Conservation (phyloP, 257 asterid genomes). For the Rubia yunnanensis region DNA sequence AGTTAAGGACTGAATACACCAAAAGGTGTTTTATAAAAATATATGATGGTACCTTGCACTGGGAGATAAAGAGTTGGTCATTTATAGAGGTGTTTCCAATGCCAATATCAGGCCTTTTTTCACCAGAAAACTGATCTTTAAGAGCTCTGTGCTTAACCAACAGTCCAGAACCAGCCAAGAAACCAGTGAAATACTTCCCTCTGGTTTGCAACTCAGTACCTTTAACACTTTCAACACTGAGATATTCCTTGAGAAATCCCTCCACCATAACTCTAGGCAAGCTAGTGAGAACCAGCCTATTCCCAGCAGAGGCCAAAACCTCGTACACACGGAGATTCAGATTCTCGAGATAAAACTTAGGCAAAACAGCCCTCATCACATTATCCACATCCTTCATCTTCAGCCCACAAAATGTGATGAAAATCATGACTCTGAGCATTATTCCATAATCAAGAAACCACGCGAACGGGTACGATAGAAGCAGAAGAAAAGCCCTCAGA, state of each 20-base stretch:
- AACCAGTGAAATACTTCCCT: constrained; percentile 59
- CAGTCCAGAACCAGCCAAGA: constrained; percentile 39
- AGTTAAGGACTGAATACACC: background rate
- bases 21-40: too few species aligned
- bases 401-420: constrained; percentile 77
- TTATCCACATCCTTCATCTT: constrained; percentile 38
- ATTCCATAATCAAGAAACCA: constrained; percentile 29
- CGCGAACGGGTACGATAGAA: constrained; percentile 47
- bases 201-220: constrained; percentile 61
- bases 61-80: constrained; percentile 52
- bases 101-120: constrained; percentile 54
- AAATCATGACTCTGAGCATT: constrained; percentile 56
- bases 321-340: constrained; percentile 40
- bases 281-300: constrained; percentile 36
- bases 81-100: constrained; percentile 44
- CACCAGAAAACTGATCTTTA: constrained; percentile 42
- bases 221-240: constrained; percentile 41
- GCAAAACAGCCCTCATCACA: constrained; percentile 68
- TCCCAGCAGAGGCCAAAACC: constrained; percentile 41
- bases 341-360: constrained; percentile 72
- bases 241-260: constrained; percentile 61
- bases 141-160: constrained; percentile 56
- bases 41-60: constrained; percentile 57
- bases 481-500: constrained; percentile 53
- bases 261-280: constrained; percentile 86